Evolutionary conservation across 2,329 filamentous ascomycete species (phyloP).

Genomic region (Calonectria pteridis): DNA sequence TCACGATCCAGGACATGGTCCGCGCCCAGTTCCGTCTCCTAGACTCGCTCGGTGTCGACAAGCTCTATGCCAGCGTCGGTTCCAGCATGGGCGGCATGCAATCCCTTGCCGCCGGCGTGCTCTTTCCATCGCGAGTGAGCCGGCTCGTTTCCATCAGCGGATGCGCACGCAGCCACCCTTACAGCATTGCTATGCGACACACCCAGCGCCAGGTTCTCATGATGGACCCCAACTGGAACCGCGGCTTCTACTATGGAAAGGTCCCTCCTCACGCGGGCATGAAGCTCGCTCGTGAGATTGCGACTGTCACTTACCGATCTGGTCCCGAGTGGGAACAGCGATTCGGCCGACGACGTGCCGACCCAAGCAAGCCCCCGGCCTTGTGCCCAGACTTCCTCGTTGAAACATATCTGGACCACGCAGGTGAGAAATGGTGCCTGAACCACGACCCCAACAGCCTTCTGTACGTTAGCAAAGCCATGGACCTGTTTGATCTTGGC

Average conservation of each 20-base stretch:
- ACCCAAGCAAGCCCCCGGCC: conserved; percentile 87
- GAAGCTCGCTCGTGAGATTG: conserved; percentile 97
- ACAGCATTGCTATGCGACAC: conserved; percentile 98
- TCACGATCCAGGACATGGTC: conserved; percentile 98
- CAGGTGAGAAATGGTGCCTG: conserved; percentile 97
- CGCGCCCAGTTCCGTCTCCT: conserved; percentile 92
- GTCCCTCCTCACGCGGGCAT: conserved; percentile 95
- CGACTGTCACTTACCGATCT: conserved; percentile 95
- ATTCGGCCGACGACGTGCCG: conserved; percentile 89
- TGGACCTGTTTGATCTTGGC: conserved; percentile 97
- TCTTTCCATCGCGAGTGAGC: conserved; percentile 86
- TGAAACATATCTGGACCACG: conserved; percentile 97
- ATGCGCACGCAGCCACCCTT: conserved; percentile 94
- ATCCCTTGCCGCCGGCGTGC: conserved; percentile 85
- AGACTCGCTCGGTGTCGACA: conserved; percentile 80
- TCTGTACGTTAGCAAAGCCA: conserved; percentile 97
- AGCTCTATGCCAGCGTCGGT: conserved; percentile 91
- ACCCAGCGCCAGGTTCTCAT: conserved; percentile 97
- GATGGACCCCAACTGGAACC: conserved; percentile 98
- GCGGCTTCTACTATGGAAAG: conserved; percentile 90
- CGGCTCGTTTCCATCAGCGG: conserved; percentile 91
- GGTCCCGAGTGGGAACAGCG: conserved; percentile 98
- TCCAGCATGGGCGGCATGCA: conserved; percentile 99
- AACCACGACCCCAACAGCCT: conserved; percentile 97
- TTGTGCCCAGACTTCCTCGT: conserved; percentile 98